phyloP scores from a whole-genome alignment of 2,329 filamentous ascomycete genomes.

The Geosmithia morbida region DNA sequence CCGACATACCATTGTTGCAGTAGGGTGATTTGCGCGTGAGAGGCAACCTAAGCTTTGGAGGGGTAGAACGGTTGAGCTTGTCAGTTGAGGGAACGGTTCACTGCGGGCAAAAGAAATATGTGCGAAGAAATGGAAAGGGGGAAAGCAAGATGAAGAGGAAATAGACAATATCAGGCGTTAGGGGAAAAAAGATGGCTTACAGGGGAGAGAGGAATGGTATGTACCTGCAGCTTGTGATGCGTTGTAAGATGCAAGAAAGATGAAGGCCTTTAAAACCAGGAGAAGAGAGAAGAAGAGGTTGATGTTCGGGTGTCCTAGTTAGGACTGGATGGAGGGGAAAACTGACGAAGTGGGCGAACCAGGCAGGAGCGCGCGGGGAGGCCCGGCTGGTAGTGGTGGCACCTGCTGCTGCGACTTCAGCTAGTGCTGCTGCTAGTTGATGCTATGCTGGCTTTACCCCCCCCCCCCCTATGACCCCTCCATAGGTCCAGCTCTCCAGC shows the following conservation, averaged over 20 bases:
- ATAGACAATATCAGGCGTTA: not conserved
- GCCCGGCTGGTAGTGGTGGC: not conserved
- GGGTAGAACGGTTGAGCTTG: not conserved
- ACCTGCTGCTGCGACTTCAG: not conserved
- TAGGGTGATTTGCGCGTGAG: not conserved
- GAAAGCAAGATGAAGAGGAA: not conserved
- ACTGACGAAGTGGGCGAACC: constrained; percentile 1
- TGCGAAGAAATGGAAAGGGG: not conserved
- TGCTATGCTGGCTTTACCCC: too few relatives aligned
- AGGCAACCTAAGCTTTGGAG: not conserved
- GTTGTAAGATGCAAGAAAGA: not conserved
- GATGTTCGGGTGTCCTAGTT: not conserved
- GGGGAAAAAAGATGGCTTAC: not conserved
- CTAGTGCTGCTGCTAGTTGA: not conserved
- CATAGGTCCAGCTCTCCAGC: too few relatives aligned
- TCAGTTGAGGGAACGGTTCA: not conserved
- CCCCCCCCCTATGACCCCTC: too few relatives aligned
- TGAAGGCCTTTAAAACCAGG: not conserved
- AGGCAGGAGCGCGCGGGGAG: not conserved
- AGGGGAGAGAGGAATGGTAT: not conserved
- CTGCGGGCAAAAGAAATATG: not conserved
- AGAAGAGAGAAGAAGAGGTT: not conserved
- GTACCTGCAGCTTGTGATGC: not conserved
- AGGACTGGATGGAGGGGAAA: constrained; percentile 1
- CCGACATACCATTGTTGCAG: constrained; percentile 23